Evolutionary conservation across 805 yeast genomes (phyloP).

Genomic region (Jamesozyma gamospora): DNA sequence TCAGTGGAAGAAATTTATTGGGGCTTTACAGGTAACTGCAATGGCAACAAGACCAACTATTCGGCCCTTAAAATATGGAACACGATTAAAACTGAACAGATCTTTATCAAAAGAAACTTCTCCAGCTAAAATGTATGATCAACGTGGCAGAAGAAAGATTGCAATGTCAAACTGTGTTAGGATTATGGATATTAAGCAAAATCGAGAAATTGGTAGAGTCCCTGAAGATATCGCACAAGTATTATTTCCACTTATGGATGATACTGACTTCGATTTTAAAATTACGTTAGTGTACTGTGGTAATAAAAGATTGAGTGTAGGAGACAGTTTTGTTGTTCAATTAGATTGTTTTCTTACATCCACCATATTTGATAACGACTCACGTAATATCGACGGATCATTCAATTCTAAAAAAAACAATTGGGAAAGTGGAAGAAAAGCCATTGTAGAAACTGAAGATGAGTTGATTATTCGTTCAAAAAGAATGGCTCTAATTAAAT

Average conservation of each 20-base stretch:
- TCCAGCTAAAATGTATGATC: conserved; percentile 12
- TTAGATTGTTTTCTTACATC: conserved; percentile 53
- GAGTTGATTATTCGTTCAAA: conserved; percentile 44
- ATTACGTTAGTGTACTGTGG: conserved; percentile 52
- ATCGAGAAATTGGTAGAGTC: conserved; percentile 64
- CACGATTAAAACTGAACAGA: conserved; percentile 33
- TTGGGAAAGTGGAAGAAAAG: conserved; percentile 9
- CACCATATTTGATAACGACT: conserved; percentile 15
- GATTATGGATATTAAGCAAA: conserved; percentile 19
- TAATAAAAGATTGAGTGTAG: conserved; percentile 46
- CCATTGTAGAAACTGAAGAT: conserved; percentile 39
- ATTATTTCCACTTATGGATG: conserved; percentile 51
- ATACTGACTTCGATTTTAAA: conserved; percentile 43
- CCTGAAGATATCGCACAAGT: conserved; percentile 60
- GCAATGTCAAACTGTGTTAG: conserved; percentile 29
- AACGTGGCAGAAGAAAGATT: conserved; percentile 16
- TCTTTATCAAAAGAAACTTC: conserved; percentile 20
- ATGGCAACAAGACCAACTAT: conserved; percentile 65
- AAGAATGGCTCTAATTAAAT: conserved; percentile 43
- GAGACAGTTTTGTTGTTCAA: conserved; percentile 65
- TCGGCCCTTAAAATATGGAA: conserved; percentile 35
- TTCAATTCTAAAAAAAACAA: neutral
- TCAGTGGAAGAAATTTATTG: conserved; percentile 43
- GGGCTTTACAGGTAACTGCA: conserved; percentile 49
- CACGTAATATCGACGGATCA: neutral